Conservation (phyloP, 805 yeast species). For the Spathaspora passalidarum region DNA sequence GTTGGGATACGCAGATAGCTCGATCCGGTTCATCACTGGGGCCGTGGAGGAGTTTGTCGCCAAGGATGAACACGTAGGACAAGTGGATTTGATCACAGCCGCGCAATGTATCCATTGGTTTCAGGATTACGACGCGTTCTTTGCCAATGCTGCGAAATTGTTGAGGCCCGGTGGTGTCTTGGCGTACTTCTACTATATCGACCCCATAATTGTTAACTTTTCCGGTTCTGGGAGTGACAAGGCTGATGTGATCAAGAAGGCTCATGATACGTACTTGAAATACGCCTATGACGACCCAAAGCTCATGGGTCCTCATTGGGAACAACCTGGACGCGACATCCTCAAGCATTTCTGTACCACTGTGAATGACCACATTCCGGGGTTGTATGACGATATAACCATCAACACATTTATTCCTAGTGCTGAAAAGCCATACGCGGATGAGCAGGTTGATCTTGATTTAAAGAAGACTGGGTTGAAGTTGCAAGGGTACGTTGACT, state of each 20-base stretch:
- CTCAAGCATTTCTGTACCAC: conserved; percentile 45
- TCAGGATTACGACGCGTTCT: conserved; percentile 28
- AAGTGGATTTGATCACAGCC: conserved; percentile 37
- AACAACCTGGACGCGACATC: conserved; percentile 71
- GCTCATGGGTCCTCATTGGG: conserved; percentile 73
- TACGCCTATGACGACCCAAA: conserved; percentile 41
- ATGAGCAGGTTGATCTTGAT: conserved; percentile 17
- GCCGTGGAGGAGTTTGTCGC: conserved; percentile 29
- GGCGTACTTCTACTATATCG: conserved; percentile 42
- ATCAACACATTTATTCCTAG: conserved; percentile 25
- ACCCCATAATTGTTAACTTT: conserved; percentile 33
- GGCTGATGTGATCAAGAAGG: conserved; percentile 17
- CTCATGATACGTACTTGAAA: conserved; percentile 29
- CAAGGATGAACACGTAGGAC: conserved; percentile 4
- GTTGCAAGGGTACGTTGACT: conserved; percentile 46
- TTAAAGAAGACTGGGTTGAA: conserved; percentile 38
- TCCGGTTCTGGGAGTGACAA: conserved; percentile 6
- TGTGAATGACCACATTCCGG: conserved; percentile 44
- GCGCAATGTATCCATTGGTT: conserved; percentile 46
- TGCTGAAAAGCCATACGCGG: conserved; percentile 11
- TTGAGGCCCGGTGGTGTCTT: conserved; percentile 41
- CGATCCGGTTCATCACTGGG: conserved; percentile 30
- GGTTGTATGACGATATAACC: conserved; percentile 37
- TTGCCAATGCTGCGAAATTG: conserved; percentile 30
- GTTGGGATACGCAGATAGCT: conserved; percentile 21